These are phyloP conservation scores for Seminavis robusta DNA, from an alignment of 108 stramenopile species.

Conservation along the genomic window DNA sequence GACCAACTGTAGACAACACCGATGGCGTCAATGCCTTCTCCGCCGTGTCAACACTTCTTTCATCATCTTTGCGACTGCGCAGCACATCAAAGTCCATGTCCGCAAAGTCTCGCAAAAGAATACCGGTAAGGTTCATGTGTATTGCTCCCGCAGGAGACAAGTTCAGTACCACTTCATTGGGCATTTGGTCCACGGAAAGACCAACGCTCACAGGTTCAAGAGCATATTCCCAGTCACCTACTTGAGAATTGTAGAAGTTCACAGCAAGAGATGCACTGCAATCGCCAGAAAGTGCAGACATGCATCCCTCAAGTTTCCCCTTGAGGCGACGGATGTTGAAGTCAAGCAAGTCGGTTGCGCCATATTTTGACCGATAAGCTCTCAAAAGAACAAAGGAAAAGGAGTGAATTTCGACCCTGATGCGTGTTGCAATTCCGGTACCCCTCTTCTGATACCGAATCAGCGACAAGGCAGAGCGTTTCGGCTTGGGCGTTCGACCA, in stretches of 20 bases:
- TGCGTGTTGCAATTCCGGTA: slow-evolving; percentile 66
- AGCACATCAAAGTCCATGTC: slow-evolving; percentile 36
- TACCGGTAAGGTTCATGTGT: slow-evolving; percentile 54
- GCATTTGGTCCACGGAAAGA: slow-evolving; percentile 59
- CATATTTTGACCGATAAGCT: slow-evolving; percentile 42
- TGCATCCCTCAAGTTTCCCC: slow-evolving; percentile 48
- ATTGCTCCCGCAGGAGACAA: slow-evolving; percentile 18
- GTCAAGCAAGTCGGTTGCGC: slow-evolving; percentile 60
- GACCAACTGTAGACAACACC: slow-evolving; percentile 41
- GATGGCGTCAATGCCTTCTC: slow-evolving; percentile 28
- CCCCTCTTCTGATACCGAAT: slow-evolving; percentile 57
- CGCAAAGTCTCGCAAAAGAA: slow-evolving; percentile 51
- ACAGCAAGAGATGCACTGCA: slow-evolving; percentile 28
- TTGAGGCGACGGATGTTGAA: slow-evolving; percentile 50
- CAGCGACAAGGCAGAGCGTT: slow-evolving; percentile 4
- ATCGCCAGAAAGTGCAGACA: slow-evolving; percentile 65
- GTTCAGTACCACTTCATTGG: slow-evolving; percentile 55
- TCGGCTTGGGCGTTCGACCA: not conserved
- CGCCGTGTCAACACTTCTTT: not conserved
- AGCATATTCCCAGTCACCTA: slow-evolving; percentile 60
- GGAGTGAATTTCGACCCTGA: slow-evolving; percentile 49
- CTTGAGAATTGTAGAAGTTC: slow-evolving; percentile 54
- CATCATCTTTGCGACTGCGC: not conserved
- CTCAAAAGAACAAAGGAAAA: slow-evolving; percentile 57
- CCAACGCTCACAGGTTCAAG: slow-evolving; percentile 46